Base-by-base conservation (phyloP, 108 stramenopile genomes). In the Fistulifera pelliculosa region DNA sequence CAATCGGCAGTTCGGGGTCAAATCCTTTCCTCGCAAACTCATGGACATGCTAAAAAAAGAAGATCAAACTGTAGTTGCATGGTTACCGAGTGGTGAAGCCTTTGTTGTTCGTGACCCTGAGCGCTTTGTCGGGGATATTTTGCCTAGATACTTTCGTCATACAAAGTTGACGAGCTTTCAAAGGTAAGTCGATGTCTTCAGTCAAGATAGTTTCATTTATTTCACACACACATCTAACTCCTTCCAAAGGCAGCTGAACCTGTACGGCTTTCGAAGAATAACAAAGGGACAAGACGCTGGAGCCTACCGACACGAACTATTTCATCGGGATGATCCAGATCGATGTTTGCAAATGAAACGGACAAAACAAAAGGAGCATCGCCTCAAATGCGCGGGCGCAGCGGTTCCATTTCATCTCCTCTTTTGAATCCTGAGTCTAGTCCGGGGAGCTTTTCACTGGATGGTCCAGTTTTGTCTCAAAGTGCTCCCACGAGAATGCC, bases 121-220 rank as follows among this genome's bases (percentile, higher is more conserved):
- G 49, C 49, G 60, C 16, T 92, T 95, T 64, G 80, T 88, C 0
- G 48, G 63, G 6, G 79, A 81, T 45, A 66, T 95, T 42, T 60
- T 95, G 54, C 90, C 90, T 15, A 41, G 71, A 39, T 95, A 95
- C 58, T 95, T 93, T 61, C 82, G 94, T 15, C 90, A 92, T 68
- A 90, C 87, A n/a, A 91, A 92, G 68, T 56, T 94, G 14, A 92
- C 93, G 24, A 74, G 72, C 25, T 94, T 95, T 60, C 92, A 92
- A 57, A 72, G 92, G 22, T 90, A 95, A 73, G 76, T 93, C 24
- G 92, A 93, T 58, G 56, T 95, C 49, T n/a, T n/a, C n/a, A n/a
- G n/a, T n/a, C n/a, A n/a, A n/a, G n/a, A n/a, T n/a, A n/a, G n/a
- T n/a, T n/a, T n/a, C n/a, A n/a, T n/a, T n/a, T n/a, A n/a, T n/a